Conservation (phyloP, 805 yeast genomes). For the Candida koratica region DNA sequence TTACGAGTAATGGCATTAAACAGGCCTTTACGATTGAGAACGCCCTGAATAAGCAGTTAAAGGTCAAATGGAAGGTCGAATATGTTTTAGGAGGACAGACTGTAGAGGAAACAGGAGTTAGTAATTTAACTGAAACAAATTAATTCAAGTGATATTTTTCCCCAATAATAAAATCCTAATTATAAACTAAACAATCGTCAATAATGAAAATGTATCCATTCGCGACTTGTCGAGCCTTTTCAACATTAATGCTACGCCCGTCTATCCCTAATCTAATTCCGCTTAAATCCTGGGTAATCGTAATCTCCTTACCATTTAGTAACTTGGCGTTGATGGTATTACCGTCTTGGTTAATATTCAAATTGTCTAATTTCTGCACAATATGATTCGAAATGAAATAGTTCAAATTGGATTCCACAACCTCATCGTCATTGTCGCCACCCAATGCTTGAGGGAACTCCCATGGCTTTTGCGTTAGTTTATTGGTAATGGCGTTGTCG, state of each 20-base stretch:
- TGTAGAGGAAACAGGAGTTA: constrained; percentile 57
- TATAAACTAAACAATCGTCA: constrained; percentile 27
- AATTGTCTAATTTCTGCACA: constrained; percentile 28
- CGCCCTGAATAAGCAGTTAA: constrained; percentile 39
- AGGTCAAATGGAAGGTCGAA: constrained; percentile 72
- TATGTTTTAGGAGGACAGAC: constrained; percentile 47
- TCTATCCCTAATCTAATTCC: constrained; percentile 4
- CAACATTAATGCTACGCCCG: constrained; percentile 20
- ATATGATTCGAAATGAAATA: constrained; percentile 64
- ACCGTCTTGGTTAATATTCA: constrained; percentile 12
- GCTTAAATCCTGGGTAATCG: constrained; percentile 5
- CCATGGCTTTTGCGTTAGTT: constrained; percentile 73
- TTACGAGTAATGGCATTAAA: constrained; percentile 45
- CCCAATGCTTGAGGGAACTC: constrained; percentile 59
- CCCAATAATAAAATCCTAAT: too few relatives aligned
- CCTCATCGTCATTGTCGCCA: constrained; percentile 43
- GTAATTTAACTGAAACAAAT: constrained; percentile 13
- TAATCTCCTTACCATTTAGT: constrained; percentile 17
- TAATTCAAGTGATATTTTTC: constrained; percentile 3
- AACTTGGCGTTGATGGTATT: constrained; percentile 7
- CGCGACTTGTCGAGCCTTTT: constrained; percentile 29
- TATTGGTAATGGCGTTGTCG: constrained; percentile 45
- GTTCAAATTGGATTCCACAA: constrained; percentile 48
- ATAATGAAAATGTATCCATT: constrained; percentile 39
- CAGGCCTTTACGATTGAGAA: constrained; percentile 48